phyloP scores from a whole-genome alignment of 2,329 filamentous ascomycete species.

The Septoria petroselini region DNA sequence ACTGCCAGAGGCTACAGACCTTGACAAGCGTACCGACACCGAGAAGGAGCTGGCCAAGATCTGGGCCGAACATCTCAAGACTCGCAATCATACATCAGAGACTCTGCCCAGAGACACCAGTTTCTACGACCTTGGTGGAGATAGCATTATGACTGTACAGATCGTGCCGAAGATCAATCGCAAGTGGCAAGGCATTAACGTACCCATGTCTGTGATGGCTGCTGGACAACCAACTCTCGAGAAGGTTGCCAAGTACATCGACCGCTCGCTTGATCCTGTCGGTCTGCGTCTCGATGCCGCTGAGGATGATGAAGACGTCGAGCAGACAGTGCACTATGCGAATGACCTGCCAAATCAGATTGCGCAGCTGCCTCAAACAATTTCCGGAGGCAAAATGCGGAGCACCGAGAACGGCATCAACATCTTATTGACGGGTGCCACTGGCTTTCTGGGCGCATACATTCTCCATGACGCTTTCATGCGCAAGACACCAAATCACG shows the following conservation, averaged over 20 bases:
- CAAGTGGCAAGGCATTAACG: conserved; percentile 60
- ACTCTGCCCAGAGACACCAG: conserved; percentile 61
- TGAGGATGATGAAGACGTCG: conserved; percentile 49
- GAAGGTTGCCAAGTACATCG: conserved; percentile 54
- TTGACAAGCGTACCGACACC: conserved; percentile 54
- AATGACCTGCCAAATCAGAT: conserved; percentile 54
- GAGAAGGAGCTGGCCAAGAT: conserved; percentile 66
- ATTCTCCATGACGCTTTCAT: conserved; percentile 71
- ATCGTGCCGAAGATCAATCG: conserved; percentile 69
- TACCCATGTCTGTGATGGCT: conserved; percentile 70
- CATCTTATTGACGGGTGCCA: conserved; percentile 82
- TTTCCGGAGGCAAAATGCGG: conserved; percentile 33
- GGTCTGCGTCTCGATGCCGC: conserved; percentile 48
- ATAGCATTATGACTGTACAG: conserved; percentile 77
- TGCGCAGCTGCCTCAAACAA: conserved; percentile 47
- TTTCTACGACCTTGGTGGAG: conserved; percentile 79
- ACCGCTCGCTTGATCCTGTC: conserved; percentile 50
- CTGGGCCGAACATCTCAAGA: conserved; percentile 69
- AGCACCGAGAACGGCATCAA: conserved; percentile 32
- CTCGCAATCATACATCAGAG: conserved; percentile 58
- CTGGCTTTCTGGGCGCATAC: conserved; percentile 81
- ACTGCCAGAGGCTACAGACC: conserved; percentile 44
- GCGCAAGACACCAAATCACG: conserved; percentile 51
- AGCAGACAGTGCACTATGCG: conserved; percentile 52
- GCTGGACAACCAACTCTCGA: conserved; percentile 59